Evolutionary conservation across 176 grass and related monocot genomes (phyloP), one percentile per base, ranked within the genome.

Genomic region (Saccharum spontaneum): DNA sequence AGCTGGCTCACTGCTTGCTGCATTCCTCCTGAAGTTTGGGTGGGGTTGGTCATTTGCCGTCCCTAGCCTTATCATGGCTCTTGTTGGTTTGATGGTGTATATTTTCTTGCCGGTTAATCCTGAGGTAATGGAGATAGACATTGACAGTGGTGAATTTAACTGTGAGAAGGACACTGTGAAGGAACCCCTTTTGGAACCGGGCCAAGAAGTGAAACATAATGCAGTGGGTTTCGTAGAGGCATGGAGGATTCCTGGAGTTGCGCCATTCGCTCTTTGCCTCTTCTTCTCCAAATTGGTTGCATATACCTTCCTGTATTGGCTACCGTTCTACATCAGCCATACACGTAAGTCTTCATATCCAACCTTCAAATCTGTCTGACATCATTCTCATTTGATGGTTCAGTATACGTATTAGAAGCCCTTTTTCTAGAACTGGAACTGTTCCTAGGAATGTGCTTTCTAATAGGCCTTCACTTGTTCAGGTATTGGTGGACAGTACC

Each of bases 251-350:
- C 91, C 94, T 39, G 91, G 94, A 69, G 94, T 97, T 45, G 87
- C 85, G 0, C 91, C 89, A 9, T 97, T 90, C 82, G 94, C 94
- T 55, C 69, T 94, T 61, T 91, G 91, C 75, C 89, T 97, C 78
- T 94, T 97, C 87, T 97, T 97, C 90, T 94, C 94, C 63, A 97
- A 97, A 76, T 60, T 97, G 77, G 94, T 97, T 31, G 94, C 91
- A 1, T 94, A 97, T 67, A 97, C 94, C 68, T 97, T 97, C 87
- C 80, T 97, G 57, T 97, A 97, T 79, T 97, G 94, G 94, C 89
- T 97, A 71, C 94, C 94, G 0, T 97, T 94, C 67, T 97, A 97
- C 87, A 97, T 97, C 74, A 97, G 91, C 67, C 94, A 97, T 84
- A 97, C 94, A 78, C 82, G 91, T 94, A 84, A 78, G 79, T 76